These are phyloP conservation scores for Aspergillus niger DNA, from an alignment of 2,329 filamentous ascomycete genomes.

Conservation along the genomic window DNA sequence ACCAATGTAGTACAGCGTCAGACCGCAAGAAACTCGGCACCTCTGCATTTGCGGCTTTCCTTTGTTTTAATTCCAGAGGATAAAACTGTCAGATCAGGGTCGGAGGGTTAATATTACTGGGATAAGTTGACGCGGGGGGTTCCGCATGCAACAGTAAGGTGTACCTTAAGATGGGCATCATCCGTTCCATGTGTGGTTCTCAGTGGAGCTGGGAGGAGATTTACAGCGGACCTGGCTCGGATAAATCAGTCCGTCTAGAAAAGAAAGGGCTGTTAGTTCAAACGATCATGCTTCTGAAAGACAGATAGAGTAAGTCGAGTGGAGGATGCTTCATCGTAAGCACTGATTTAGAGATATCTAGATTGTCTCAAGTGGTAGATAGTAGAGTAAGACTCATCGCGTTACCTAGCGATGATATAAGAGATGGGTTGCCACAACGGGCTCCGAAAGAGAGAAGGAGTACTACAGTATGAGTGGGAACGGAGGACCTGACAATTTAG, in stretches of 20 bases:
- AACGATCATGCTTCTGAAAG: neutral
- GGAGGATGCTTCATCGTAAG: no score
- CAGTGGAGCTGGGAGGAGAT: slow-evolving; percentile 21
- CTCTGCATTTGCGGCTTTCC: neutral
- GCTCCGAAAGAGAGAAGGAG: neutral
- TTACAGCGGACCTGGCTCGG: slow-evolving; percentile 19
- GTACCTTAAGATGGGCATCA: slow-evolving; percentile 18
- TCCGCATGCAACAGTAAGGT: slow-evolving; percentile 9
- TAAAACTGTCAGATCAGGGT: slow-evolving; percentile 8
- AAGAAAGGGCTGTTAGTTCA: neutral
- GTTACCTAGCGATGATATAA: slow-evolving; percentile 14
- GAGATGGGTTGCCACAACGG: slow-evolving; percentile 10
- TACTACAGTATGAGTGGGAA: neutral
- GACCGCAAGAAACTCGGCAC: slow-evolving; percentile 1
- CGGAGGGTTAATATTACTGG: slow-evolving; percentile 12
- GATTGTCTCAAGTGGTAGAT: neutral
- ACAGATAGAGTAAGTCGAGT: neutral
- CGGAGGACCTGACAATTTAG: neutral
- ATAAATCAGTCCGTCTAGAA: slow-evolving; percentile 20
- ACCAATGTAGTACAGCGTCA: neutral
- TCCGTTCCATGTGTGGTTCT: slow-evolving; percentile 16
- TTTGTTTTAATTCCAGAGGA: slow-evolving; percentile 8
- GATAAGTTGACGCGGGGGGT: slow-evolving; percentile 17
- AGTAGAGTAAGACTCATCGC: neutral
- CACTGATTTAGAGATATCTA: neutral